Base-by-base conservation (phyloP, 768 basidiomycete genomes). In the Sporobolomyces roseus region DNA sequence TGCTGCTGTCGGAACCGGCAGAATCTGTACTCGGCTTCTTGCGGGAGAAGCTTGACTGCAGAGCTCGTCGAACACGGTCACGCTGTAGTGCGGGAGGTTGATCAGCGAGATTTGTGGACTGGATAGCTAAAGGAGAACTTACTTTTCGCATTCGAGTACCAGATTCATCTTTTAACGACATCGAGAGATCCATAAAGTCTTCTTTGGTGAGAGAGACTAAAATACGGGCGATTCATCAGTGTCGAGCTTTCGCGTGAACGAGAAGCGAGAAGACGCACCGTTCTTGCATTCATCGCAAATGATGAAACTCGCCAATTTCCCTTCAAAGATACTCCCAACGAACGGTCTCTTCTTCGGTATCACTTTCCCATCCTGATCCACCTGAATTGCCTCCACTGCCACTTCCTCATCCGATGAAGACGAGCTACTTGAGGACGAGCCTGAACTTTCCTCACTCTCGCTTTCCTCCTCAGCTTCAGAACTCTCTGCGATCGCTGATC, bases 271-370 rank as follows among this genome's bases (percentile, higher is more conserved):
- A 38, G 48, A 75, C 79, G 70, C 56, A 96, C 71, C 85, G 75
- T 90, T 86, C 78, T 94, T 93, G 85, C 93, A 98, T 66, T 85
- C 85, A 74, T 93, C 91, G 78, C 93, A 98, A 4, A 98, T 88
- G 55, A 98, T 87, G 76, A 96, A 87, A 80, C 88, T 90, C 8
- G 91, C 87, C 54, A 98, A 83, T 74, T 86, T 85, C 8, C 93
- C 93, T 36, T 90, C 89, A 75, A 96, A 98, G 63, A 96, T 82
- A 81, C 90, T 89, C 79, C 96, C 93, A 7, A 89, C 84, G 70
- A 94, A 88, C 0, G 93, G 87, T 45, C 54, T 52, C 32, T 65
- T 58, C 23, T 66, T 59, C 29, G 56, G 45, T 27, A 32, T 33
- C 41, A 35, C 45, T 12, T 61, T 56, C 23, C 29, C 38, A 19